A percentile compares a stretch with the other conserved stretches of the same genome.
These are phyloP conservation scores for Yamadazyma jaroonii DNA, from an alignment of 1,139 yeast genomes.

Conservation along the genomic window DNA sequence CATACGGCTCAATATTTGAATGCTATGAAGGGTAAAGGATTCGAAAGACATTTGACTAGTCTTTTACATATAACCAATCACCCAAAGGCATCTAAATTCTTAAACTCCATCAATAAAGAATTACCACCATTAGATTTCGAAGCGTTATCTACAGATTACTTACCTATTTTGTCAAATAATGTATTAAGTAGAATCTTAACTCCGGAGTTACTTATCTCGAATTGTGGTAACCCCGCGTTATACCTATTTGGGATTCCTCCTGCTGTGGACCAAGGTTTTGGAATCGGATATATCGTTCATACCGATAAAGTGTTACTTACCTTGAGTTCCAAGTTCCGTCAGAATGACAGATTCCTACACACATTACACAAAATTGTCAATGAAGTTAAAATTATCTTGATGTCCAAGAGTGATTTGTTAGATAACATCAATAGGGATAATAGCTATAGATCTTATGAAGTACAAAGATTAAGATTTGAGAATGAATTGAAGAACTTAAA, in stretches of 20 bases:
- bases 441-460: constrained; percentile 30
- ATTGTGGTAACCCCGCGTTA: constrained; percentile 79
- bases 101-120: constrained; percentile 43
- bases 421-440: constrained; percentile 33
- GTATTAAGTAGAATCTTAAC: constrained; percentile 40
- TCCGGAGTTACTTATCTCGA: constrained; percentile 45
- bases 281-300: constrained; percentile 72
- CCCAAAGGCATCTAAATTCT: constrained; percentile 29
- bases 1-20: constrained; percentile 49
- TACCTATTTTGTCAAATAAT: constrained; percentile 63
- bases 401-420: constrained; percentile 33
- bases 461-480: constrained; percentile 34
- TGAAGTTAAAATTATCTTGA: constrained; percentile 50
- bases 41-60: constrained; percentile 69
- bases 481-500: constrained; percentile 33
- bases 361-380: constrained; percentile 60
- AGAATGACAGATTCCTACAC: constrained; percentile 63
- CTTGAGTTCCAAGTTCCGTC: constrained; percentile 72
- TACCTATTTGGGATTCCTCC: constrained; percentile 75
- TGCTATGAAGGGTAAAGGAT: constrained; percentile 64
- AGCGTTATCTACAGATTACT: constrained; percentile 14
- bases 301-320: constrained; percentile 57
- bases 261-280: constrained; percentile 71
- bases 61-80: constrained; percentile 45
- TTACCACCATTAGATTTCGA: constrained; percentile 24